A percentile compares a stretch with the other conserved stretches of the same genome.
phyloP scores from a whole-genome alignment of 208 protist species.

The Trypanosomatidae sp. region DNA sequence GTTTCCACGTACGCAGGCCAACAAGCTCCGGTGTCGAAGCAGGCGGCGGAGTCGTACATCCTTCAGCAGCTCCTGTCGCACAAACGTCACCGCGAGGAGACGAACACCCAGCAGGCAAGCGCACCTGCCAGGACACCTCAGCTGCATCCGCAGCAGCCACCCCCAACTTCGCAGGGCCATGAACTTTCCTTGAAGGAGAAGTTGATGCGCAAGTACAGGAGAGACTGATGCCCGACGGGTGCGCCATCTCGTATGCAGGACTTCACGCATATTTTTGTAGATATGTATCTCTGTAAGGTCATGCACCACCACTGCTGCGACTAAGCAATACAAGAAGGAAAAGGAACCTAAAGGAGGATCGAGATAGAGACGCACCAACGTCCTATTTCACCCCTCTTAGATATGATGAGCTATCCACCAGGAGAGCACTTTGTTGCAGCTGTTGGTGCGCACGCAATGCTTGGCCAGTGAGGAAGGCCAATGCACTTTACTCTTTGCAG shows the following conservation, averaged over 20 bases:
- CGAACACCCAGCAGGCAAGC: conserved; percentile 4
- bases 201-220: conserved; percentile 55
- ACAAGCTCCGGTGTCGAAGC: conserved; percentile 1
- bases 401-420: background rate
- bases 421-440: background rate
- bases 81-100: conserved; percentile 57
- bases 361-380: background rate
- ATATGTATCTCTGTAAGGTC: background rate
- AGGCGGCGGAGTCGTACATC: conserved; percentile 55
- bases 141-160: background rate
- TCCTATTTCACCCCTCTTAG: background rate
- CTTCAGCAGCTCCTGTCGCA: conserved; percentile 62
- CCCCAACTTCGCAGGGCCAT: background rate
- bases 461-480: background rate
- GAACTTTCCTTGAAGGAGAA: conserved; percentile 55
- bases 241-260: background rate
- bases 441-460: background rate
- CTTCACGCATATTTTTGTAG: background rate
- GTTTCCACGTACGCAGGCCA: background rate
- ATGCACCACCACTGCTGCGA: background rate
- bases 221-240: conserved; percentile 1
- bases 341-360: background rate
- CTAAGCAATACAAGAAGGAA: background rate
- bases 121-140: background rate
- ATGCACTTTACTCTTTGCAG: background rate